Percentiles rank a stretch among this genome's conserved stretches.
Evolutionary conservation across 768 basidiomycete species (phyloP).

Genomic region (Fomitopsis pulvina): DNA sequence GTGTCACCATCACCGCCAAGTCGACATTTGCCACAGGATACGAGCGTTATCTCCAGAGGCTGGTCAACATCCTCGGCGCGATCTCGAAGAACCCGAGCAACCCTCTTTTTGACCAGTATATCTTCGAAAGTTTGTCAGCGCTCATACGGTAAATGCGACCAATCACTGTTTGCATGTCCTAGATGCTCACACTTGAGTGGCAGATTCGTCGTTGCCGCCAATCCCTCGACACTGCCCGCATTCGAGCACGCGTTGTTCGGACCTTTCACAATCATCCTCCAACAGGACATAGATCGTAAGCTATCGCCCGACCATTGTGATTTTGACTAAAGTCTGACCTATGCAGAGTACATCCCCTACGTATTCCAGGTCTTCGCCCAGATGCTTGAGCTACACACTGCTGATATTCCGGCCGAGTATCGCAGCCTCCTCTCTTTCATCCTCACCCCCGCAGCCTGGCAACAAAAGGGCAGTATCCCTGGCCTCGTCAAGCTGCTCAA

Average conservation of each 20-base stretch:
- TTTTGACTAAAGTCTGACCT: background rate
- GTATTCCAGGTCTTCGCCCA: conserved; percentile 96
- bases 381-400: conserved; percentile 78
- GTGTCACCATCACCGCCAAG: conserved; percentile 85
- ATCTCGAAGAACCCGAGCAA: conserved; percentile 97
- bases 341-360: conserved; percentile 90
- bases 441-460: conserved; percentile 83
- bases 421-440: conserved; percentile 74
- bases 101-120: conserved; percentile 95
- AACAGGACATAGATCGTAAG: conserved; percentile 90
- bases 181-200: background rate
- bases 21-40: conserved; percentile 67
- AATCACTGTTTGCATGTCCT: background rate
- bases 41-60: conserved; percentile 56
- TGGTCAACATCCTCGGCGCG: conserved; percentile 78
- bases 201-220: conserved; percentile 77
- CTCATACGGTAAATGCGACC: conserved; percentile 62
- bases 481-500: conserved; percentile 85
- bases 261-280: conserved; percentile 81
- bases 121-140: conserved; percentile 94
- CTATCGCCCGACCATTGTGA: conserved; percentile 1
- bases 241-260: conserved; percentile 84
- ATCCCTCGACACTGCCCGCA: conserved; percentile 53
- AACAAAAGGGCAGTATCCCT: conserved; percentile 91
- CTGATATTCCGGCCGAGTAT: conserved; percentile 68